Conservation (phyloP, 2,329 filamentous ascomycete species). For the Madurella mycetomatis region DNA sequence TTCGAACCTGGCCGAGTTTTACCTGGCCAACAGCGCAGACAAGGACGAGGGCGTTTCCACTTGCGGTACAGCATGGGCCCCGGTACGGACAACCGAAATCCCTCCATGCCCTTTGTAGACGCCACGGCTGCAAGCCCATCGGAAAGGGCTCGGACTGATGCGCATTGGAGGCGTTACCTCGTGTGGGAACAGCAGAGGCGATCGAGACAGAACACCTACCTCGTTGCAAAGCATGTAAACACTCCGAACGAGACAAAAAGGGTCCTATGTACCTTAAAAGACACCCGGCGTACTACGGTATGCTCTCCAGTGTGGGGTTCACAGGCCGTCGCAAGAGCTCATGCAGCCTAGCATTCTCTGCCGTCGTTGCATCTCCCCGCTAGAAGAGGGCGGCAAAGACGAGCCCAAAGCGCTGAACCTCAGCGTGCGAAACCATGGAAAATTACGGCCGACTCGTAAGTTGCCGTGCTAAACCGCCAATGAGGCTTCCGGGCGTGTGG, state of each 20-base stretch:
- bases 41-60: neutral
- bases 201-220: neutral
- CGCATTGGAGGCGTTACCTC: neutral
- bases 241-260: neutral
- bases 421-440: constrained; percentile 19
- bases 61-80: no score
- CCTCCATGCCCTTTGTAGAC: neutral
- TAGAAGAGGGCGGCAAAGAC: neutral
- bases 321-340: neutral
- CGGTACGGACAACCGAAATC: neutral
- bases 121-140: neutral
- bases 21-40: neutral
- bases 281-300: neutral
- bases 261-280: neutral
- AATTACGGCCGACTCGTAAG: constrained; percentile 11
- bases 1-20: neutral
- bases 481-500: constrained; percentile 6
- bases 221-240: neutral
- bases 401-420: constrained; percentile 24
- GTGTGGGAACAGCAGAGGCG: neutral
- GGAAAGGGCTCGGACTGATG: neutral
- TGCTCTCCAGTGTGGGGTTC: neutral
- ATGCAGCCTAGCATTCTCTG: constrained; percentile 4
- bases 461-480: constrained; percentile 17
- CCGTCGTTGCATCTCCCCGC: constrained; percentile 21